Conservation (phyloP, 2,329 filamentous ascomycete genomes). For the Pseudogymnoascus sp. region DNA sequence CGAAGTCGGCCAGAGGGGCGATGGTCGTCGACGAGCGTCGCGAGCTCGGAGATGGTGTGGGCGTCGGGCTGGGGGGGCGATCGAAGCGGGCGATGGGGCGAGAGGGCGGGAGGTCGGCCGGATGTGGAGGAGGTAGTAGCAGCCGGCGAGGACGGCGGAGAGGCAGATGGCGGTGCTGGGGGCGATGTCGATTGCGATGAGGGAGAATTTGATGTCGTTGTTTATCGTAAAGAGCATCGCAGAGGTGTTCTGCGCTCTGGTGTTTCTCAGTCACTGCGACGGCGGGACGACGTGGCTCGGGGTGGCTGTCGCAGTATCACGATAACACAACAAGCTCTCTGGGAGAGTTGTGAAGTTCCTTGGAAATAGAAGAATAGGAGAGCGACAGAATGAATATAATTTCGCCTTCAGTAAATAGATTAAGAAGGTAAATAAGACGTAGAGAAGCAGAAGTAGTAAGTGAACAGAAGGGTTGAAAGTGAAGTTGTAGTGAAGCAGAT, state of each 20-base stretch:
- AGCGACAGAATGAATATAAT: conserved; percentile 8
- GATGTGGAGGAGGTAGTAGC: conserved; percentile 26
- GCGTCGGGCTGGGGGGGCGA: neutral
- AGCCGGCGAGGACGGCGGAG: conserved; percentile 23
- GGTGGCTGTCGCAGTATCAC: neutral
- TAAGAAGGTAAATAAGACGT: neutral
- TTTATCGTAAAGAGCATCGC: conserved; percentile 20
- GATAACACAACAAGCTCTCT: neutral
- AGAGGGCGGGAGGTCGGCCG: conserved; percentile 20
- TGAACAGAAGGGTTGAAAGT: neutral
- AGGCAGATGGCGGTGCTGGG: conserved; percentile 25
- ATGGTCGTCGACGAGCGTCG: conserved; percentile 48
- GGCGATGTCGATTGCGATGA: conserved; percentile 28
- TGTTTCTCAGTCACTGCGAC: neutral
- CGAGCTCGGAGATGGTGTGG: conserved; percentile 39
- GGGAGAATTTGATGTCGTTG: conserved; percentile 27
- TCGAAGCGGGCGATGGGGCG: conserved; percentile 6
- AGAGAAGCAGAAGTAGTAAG: neutral
- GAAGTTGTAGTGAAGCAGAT: neutral
- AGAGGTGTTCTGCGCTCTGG: conserved; percentile 8
- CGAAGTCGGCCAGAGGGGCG: conserved; percentile 58
- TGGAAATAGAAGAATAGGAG: neutral
- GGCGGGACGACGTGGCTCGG: neutral
- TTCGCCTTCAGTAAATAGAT: neutral
- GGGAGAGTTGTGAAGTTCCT: neutral